phyloP scores from a whole-genome alignment of 2,329 filamentous ascomycete species.

The Paecilomyces niveus region DNA sequence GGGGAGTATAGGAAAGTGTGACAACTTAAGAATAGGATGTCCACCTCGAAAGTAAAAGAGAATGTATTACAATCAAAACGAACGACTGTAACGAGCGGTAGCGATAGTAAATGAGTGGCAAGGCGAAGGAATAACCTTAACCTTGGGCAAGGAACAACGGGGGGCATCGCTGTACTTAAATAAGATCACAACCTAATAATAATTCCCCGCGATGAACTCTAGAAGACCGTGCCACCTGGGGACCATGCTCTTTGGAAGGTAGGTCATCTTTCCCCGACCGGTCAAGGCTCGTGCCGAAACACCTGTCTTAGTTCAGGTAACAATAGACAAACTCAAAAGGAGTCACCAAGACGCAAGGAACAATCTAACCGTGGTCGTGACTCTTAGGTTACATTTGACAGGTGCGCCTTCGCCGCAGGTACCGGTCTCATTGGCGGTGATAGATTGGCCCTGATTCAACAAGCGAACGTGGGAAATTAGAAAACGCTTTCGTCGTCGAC shows the following conservation, averaged over 20 bases:
- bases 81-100: neutral
- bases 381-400: neutral
- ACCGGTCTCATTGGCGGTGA: neutral
- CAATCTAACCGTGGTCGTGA: neutral
- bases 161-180: neutral
- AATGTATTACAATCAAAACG: neutral
- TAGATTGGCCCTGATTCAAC: neutral
- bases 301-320: neutral
- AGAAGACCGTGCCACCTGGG: neutral
- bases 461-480: neutral
- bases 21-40: neutral
- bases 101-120: neutral
- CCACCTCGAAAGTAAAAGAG: neutral
- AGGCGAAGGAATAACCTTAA: neutral
- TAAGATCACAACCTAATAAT: neutral
- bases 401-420: neutral
- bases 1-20: neutral
- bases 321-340: neutral
- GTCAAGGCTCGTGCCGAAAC: neutral
- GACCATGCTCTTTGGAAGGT: neutral
- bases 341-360: neutral
- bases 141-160: neutral
- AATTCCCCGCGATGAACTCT: neutral
- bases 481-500: neutral
- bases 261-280: neutral